Percentiles rank a stretch among this genome's conserved stretches.
These are phyloP conservation scores for Metschnikowia peoriensis DNA, from an alignment of 805 yeast species.

Conservation along the genomic window DNA sequence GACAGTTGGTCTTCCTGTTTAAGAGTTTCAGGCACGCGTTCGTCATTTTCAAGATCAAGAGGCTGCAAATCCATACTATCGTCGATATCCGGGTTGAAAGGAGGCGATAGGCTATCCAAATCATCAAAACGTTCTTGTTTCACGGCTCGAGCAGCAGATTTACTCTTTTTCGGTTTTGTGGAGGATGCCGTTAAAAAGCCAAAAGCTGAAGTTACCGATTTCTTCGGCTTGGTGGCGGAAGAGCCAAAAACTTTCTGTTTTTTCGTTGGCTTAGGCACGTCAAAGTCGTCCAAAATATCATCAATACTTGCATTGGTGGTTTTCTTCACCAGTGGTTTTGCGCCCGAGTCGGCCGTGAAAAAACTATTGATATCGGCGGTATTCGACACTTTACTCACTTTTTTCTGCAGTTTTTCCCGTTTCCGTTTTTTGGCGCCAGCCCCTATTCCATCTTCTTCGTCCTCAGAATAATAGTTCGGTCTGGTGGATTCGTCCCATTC, in stretches of 20 bases:
- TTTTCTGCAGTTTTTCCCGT: slow-evolving; percentile 28
- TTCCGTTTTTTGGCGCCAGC: slow-evolving; percentile 29
- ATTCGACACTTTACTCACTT: slow-evolving; percentile 39
- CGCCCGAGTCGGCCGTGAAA: slow-evolving; percentile 33
- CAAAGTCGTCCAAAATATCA: slow-evolving; percentile 21
- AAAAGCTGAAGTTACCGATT: slow-evolving; percentile 31
- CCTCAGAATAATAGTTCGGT: slow-evolving; percentile 56
- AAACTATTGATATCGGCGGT: slow-evolving; percentile 52
- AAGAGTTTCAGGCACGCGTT: neutral
- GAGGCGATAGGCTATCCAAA: slow-evolving; percentile 12
- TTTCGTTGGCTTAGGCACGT: slow-evolving; percentile 12
- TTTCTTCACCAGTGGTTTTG: slow-evolving; percentile 20
- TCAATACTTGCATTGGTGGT: slow-evolving; percentile 23
- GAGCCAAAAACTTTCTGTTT: slow-evolving; percentile 11
- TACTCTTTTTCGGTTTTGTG: slow-evolving; percentile 19
- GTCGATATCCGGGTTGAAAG: slow-evolving; percentile 5
- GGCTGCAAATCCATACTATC: slow-evolving; percentile 17
- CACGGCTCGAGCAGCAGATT: neutral
- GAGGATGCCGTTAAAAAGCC: slow-evolving; percentile 28
- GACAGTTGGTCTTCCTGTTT: neutral
- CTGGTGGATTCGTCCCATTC: slow-evolving; percentile 69
- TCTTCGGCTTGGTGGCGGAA: slow-evolving; percentile 35
- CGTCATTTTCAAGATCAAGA: slow-evolving; percentile 14
- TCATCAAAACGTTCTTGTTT: slow-evolving; percentile 27
- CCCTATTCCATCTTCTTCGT: slow-evolving; percentile 30